Conservation (phyloP, 495 filamentous ascomycete species). For the Hyphodiscus hymeniophilus region DNA sequence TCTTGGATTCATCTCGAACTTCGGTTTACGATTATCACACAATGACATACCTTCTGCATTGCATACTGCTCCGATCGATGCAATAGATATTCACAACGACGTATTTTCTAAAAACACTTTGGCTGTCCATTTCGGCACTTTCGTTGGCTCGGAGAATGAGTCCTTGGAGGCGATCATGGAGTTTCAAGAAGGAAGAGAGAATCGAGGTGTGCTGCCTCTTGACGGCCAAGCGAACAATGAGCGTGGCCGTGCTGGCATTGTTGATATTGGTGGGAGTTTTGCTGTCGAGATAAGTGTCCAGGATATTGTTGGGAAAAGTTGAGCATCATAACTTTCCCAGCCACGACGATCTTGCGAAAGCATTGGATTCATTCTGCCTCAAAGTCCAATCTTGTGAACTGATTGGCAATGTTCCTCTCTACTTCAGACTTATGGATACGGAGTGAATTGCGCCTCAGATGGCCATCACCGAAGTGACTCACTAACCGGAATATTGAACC, state of each 20-base stretch:
- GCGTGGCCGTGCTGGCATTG: constrained; percentile 9
- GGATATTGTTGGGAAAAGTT: not conserved
- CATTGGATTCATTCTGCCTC: no score
- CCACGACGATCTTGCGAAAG: no score
- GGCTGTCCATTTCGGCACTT: constrained; percentile 17
- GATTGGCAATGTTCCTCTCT: no score
- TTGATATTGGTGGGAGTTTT: constrained; percentile 18
- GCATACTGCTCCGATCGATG: constrained; percentile 81
- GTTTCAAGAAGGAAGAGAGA: constrained; percentile 11
- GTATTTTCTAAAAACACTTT: constrained; percentile 10
- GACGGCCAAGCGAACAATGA: not conserved
- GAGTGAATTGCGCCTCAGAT: no score
- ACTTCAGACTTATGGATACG: no score
- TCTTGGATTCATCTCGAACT: constrained; percentile 11
- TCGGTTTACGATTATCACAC: constrained; percentile 13
- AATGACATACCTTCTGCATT: constrained; percentile 68
- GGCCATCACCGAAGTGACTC: no score
- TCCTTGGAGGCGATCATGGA: constrained; percentile 13
- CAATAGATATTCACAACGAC: constrained; percentile 57
- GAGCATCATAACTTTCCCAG: no score
- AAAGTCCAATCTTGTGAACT: no score
- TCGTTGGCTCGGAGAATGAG: constrained; percentile 16
- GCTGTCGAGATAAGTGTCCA: constrained; percentile 5
- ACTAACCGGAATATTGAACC: no score
- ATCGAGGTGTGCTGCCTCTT: not conserved